Base-by-base conservation (phyloP, 1,284 basidiomycete species). In the Ustilago vetiveriae region DNA sequence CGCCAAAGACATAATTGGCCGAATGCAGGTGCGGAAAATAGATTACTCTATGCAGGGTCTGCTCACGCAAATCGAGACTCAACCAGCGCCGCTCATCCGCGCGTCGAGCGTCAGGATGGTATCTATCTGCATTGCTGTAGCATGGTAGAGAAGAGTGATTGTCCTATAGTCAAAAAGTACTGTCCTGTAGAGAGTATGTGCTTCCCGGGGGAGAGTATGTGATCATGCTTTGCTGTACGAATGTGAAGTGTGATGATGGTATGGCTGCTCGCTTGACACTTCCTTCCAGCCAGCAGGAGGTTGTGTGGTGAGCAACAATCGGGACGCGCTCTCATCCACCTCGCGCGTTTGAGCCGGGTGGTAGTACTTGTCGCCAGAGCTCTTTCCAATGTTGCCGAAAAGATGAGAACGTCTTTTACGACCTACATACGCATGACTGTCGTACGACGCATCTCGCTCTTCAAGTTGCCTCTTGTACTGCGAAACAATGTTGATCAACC, bases 381-480 rank as follows among this genome's bases (percentile, higher is more conserved):
- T 39, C 30, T 29, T 43, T 17, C 46, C 41, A 8, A 49, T 19
- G 30, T 57, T 49, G 16, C 47, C 54, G n/a, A 44, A 57, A 4
- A 43, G 24, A 22, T 10, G 41, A 17, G 21, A 29, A 16, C 41
- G 11, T 17, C 13, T 7, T 21, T 16, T 16, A 14, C 45, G 13
- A 16, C 26, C 26, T 11, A 10, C 17, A 22, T 29, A 27, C 8
- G 22, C 13, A 26, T 44, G 19, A 6, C 29, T 22, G 14, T 16
- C 35, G 9, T 43, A 19, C 9, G 50, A 19, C 1, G 41, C 41
- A 14, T 52, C 39, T 6, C 43, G 38, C 45, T 53, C 39, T 17
- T 43, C 24, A 10, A 64, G 38, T 44, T 64, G 53, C 8, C 51
- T 47, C 29, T 55, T 56, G 53, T 64, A 64, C 48, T 56, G 49